Evolutionary conservation across 345 rosid genomes (phyloP).

Genomic region (Anacardium occidentale): DNA sequence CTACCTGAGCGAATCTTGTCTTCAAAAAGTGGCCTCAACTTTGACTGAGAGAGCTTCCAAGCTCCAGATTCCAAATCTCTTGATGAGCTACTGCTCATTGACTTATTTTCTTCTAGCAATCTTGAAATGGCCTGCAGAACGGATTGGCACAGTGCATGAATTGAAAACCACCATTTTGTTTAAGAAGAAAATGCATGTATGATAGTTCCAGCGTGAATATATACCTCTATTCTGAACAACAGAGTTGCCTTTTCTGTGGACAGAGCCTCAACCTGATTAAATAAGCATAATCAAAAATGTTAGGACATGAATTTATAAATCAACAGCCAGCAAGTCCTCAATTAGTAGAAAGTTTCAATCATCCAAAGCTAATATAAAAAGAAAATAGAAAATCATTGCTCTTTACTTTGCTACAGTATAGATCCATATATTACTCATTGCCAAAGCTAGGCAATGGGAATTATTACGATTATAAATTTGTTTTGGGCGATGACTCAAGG

Average conservation of each 20-base stretch:
- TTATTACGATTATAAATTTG: no score
- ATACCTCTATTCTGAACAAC: slow-evolving; percentile 82
- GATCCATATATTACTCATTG: no score
- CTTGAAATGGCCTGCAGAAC: slow-evolving; percentile 66
- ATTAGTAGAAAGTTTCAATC: background rate
- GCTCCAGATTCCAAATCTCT: slow-evolving; percentile 68
- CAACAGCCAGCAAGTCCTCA: background rate
- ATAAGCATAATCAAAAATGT: slow-evolving; percentile 1
- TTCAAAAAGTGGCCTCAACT: slow-evolving; percentile 49
- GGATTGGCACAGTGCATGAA: background rate
- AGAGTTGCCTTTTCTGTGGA: slow-evolving; percentile 93
- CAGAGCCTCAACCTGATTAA: slow-evolving; percentile 77
- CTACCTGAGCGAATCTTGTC: slow-evolving; percentile 67
- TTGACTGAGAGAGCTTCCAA: slow-evolving; percentile 53
- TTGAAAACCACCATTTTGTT: background rate
- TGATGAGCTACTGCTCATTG: slow-evolving; percentile 32
- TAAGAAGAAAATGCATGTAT: background rate
- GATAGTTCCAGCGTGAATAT: background rate
- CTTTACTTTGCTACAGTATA: no score
- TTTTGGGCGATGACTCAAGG: no score
- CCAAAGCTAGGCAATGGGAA: no score
- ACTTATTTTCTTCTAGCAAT: slow-evolving; percentile 66
- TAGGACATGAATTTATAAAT: background rate
- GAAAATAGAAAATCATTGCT: no score
- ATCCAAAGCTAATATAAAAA: background rate